A percentile compares a stretch with the other conserved stretches of the same genome.
These are phyloP conservation scores for Magnolia sinica DNA, from an alignment of 164 flowering plant species.

Conservation along the genomic window DNA sequence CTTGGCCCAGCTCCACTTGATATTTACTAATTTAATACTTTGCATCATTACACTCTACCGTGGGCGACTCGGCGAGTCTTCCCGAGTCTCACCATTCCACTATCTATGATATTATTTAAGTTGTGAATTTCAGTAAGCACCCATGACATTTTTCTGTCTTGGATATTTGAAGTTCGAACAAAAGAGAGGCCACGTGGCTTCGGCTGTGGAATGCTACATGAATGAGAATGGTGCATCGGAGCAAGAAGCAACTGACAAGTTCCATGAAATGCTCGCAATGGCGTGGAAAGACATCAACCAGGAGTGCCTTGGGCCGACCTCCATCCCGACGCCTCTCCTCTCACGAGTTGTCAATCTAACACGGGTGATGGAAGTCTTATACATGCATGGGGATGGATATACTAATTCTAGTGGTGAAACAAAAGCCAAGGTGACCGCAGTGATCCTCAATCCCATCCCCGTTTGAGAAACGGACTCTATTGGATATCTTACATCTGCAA, in stretches of 20 bases:
- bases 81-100: background rate
- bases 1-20: too few species aligned
- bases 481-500: too few species aligned
- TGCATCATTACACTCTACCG: too few species aligned
- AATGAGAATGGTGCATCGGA: conserved; percentile 23
- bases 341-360: conserved; percentile 27
- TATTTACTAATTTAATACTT: too few species aligned
- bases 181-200: conserved; percentile 24
- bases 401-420: conserved; percentile 6
- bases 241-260: conserved; percentile 5
- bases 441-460: conserved; percentile 20
- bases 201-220: conserved; percentile 35
- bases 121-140: background rate
- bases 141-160: background rate
- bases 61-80: too few species aligned
- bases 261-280: conserved; percentile 11
- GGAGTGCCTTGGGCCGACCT: conserved; percentile 22
- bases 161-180: conserved; percentile 22
- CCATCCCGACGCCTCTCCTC: conserved; percentile 18
- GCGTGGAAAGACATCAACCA: conserved; percentile 54
- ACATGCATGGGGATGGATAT: conserved; percentile 38
- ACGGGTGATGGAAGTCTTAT: conserved; percentile 28
- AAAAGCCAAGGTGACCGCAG: conserved; percentile 6
- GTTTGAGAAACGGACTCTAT: background rate
- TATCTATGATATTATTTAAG: too few species aligned